Conservation (phyloP, 1,284 basidiomycete genomes). For the Ganoderma leucocontextum region DNA sequence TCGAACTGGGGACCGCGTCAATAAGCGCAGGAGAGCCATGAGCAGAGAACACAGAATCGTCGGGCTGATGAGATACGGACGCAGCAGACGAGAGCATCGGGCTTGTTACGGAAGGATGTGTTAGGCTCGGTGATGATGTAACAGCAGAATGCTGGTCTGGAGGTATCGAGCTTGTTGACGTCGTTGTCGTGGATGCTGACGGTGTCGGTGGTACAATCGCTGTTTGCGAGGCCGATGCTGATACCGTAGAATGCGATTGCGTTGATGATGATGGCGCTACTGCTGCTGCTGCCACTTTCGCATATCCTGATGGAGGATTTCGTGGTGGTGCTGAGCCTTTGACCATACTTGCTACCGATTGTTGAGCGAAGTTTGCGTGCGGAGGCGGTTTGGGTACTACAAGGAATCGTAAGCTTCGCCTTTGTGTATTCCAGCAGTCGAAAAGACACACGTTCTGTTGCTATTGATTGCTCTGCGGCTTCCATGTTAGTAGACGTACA, state of each 20-base stretch:
- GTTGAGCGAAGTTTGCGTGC: conserved; percentile 81
- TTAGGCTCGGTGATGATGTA: conserved; percentile 78
- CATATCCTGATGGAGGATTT: conserved; percentile 73
- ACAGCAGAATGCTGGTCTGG: conserved; percentile 61
- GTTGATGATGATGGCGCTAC: conserved; percentile 54
- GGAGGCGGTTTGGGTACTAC: conserved; percentile 75
- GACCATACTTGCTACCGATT: conserved; percentile 83
- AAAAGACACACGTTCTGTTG: conserved; percentile 52
- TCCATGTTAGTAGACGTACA: conserved; percentile 12
- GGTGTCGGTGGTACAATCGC: conserved; percentile 45
- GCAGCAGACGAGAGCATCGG: conserved; percentile 77
- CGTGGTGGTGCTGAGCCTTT: conserved; percentile 71
- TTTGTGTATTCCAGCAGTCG: conserved; percentile 6
- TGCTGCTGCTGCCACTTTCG: conserved; percentile 90
- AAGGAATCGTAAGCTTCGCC: conserved; percentile 21
- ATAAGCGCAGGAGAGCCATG: conserved; percentile 76
- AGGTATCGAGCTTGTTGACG: conserved; percentile 46
- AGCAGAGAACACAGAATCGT: conserved; percentile 75
- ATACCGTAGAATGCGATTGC: conserved; percentile 37
- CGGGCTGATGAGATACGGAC: conserved; percentile 73
- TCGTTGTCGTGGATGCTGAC: conserved; percentile 46
- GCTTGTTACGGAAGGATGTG: conserved; percentile 81
- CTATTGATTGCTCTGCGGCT: conserved; percentile 54
- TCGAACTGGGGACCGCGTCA: conserved; percentile 67
- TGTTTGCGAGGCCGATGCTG: conserved; percentile 47